phyloP scores from a whole-genome alignment of 2,329 filamentous ascomycete genomes.

The Pseudogymnoascus destructans region DNA sequence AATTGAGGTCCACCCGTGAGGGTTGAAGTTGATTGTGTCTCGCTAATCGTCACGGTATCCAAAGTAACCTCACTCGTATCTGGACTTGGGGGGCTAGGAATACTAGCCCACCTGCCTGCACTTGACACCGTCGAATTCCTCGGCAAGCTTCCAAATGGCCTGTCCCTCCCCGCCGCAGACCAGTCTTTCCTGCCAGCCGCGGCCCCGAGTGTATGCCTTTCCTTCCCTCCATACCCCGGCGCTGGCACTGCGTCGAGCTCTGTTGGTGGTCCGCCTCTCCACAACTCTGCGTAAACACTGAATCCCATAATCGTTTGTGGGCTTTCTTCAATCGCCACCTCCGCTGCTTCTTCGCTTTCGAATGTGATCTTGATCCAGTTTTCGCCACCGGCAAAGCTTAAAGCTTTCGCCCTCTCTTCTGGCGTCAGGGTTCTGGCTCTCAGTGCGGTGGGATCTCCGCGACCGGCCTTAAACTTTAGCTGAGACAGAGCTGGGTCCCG shows the following conservation, averaged over 20 bases:
- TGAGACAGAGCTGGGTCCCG: constrained; percentile 64
- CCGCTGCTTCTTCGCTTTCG: constrained; percentile 58
- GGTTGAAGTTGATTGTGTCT: constrained; percentile 20
- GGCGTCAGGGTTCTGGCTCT: constrained; percentile 51
- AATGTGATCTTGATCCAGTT: constrained; percentile 90
- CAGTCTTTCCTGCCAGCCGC: background rate
- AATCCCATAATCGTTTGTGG: constrained; percentile 60
- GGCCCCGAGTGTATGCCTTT: background rate
- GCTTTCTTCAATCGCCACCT: constrained; percentile 54
- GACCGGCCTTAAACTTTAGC: constrained; percentile 59
- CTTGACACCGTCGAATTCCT: background rate
- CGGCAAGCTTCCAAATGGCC: constrained; percentile 2
- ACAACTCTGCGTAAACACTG: constrained; percentile 58
- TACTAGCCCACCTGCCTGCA: background rate
- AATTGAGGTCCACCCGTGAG: constrained; percentile 14
- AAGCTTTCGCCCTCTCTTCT: constrained; percentile 66
- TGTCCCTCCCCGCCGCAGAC: background rate
- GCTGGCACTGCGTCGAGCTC: constrained; percentile 49
- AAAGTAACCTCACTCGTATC: constrained; percentile 32
- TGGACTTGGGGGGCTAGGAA: background rate
- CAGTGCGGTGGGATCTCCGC: constrained; percentile 58
- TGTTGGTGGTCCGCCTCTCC: constrained; percentile 48
- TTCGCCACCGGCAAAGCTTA: constrained; percentile 66
- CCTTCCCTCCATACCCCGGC: background rate
- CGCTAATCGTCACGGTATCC: constrained; percentile 39